These are phyloP conservation scores for Pyricularia grisea DNA, from an alignment of 2,329 filamentous ascomycete genomes.

Conservation along the genomic window DNA sequence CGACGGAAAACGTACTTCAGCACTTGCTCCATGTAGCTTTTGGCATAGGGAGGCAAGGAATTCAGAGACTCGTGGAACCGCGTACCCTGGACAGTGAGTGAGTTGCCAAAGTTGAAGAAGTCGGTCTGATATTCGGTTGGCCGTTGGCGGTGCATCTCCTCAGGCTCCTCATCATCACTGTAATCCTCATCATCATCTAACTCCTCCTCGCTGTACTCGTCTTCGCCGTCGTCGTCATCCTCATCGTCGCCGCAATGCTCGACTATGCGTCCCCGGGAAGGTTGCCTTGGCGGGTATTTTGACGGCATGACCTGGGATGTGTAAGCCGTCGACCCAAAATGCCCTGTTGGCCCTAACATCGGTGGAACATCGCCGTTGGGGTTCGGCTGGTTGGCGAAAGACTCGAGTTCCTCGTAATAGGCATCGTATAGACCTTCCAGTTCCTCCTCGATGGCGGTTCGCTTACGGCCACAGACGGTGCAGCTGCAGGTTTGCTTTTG, in stretches of 20 bases:
- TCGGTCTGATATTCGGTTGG: conserved; percentile 45
- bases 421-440: conserved; percentile 95
- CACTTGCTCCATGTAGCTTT: conserved; percentile 6
- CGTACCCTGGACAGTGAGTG: conserved; percentile 82
- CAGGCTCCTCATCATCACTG: conserved; percentile 57
- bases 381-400: conserved; percentile 73
- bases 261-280: conserved; percentile 66
- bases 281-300: conserved; percentile 52
- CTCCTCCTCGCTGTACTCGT: conserved; percentile 39
- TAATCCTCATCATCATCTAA: conserved; percentile 43
- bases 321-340: conserved; percentile 46
- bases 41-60: conserved; percentile 23
- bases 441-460: conserved; percentile 95
- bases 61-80: conserved; percentile 7
- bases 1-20: conserved; percentile 17
- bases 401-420: conserved; percentile 96
- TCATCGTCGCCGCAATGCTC: conserved; percentile 52
- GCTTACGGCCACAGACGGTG: conserved; percentile 91
- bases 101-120: conserved; percentile 97
- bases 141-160: conserved; percentile 53
- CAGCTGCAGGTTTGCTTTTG: conserved; percentile 99
- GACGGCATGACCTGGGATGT: conserved; percentile 48
- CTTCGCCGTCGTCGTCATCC: conserved; percentile 45
- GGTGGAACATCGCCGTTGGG: conserved; percentile 62
- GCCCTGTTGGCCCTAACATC: conserved; percentile 57